A percentile compares a stretch with the other conserved stretches of the same genome.
These are phyloP conservation scores for Pythium folliculosum DNA, from an alignment of 352 stramenopile genomes.

Conservation along the genomic window DNA sequence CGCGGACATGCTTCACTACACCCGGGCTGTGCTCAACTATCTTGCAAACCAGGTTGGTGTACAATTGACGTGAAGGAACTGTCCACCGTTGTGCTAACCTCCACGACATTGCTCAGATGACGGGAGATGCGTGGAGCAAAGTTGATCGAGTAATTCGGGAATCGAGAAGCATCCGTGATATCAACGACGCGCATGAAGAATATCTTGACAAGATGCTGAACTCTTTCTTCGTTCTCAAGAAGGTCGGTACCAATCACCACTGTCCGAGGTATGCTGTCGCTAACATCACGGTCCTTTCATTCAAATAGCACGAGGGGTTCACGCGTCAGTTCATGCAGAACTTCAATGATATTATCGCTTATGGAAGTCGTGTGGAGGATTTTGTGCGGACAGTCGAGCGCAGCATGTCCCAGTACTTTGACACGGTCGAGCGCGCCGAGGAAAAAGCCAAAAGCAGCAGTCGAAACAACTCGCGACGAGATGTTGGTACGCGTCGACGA, in stretches of 20 bases:
- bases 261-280: background rate
- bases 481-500: slow-evolving; percentile 3
- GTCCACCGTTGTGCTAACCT: background rate
- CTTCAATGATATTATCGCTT: slow-evolving; percentile 75
- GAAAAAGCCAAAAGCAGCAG: background rate
- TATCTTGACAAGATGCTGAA: slow-evolving; percentile 69
- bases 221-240: slow-evolving; percentile 71
- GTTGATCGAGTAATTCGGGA: slow-evolving; percentile 26
- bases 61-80: background rate
- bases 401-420: slow-evolving; percentile 44
- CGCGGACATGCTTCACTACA: slow-evolving; percentile 80
- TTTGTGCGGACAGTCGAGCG: slow-evolving; percentile 52
- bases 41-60: slow-evolving; percentile 56
- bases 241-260: slow-evolving; percentile 35
- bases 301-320: slow-evolving; percentile 52
- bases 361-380: slow-evolving; percentile 53
- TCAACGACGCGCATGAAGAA: slow-evolving; percentile 58
- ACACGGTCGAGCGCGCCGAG: slow-evolving; percentile 3
- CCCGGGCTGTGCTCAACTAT: slow-evolving; percentile 65
- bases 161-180: slow-evolving; percentile 42
- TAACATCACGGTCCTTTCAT: slow-evolving; percentile 1
- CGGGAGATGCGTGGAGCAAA: slow-evolving; percentile 25
- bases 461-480: background rate
- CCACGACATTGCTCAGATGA: slow-evolving; percentile 25
- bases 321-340: slow-evolving; percentile 70